phyloP scores from a whole-genome alignment of 148 eudicot species.

The Suaeda aralocaspica region DNA sequence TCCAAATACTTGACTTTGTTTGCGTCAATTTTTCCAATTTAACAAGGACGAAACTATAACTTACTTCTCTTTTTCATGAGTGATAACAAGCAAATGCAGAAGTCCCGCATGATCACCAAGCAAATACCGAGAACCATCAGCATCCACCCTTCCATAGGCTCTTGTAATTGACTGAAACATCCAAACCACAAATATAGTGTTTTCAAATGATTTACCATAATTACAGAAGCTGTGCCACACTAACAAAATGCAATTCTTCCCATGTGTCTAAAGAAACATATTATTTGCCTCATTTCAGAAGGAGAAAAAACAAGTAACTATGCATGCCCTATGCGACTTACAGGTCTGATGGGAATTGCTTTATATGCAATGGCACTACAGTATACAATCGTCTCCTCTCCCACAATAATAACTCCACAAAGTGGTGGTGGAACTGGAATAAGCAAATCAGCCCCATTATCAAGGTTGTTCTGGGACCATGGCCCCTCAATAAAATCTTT shows the following conservation, averaged over 20 bases:
- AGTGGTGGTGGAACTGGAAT: slow-evolving; percentile 96
- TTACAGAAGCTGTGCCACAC: neutral
- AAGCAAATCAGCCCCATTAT: slow-evolving; percentile 88
- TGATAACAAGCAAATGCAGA: slow-evolving; percentile 90
- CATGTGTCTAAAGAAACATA: neutral
- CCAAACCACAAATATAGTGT: slow-evolving; percentile 7
- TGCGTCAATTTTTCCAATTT: no score
- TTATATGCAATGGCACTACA: slow-evolving; percentile 90
- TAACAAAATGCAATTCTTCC: neutral
- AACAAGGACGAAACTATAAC: slow-evolving; percentile 25
- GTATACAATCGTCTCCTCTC: slow-evolving; percentile 94
- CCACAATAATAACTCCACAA: slow-evolving; percentile 92
- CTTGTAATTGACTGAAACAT: slow-evolving; percentile 72
- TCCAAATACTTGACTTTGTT: no score
- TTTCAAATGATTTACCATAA: neutral
- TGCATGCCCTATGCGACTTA: slow-evolving; percentile 31
- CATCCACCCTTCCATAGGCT: slow-evolving; percentile 97
- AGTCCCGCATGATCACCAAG: slow-evolving; percentile 96
- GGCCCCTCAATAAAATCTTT: slow-evolving; percentile 89
- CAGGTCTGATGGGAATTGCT: slow-evolving; percentile 94
- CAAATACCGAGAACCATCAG: slow-evolving; percentile 95
- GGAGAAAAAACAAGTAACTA: neutral
- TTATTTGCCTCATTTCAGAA: neutral
- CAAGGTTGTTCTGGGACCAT: slow-evolving; percentile 84
- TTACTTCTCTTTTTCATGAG: slow-evolving; percentile 92